Conservation (phyloP, 371 early-diverging fungal genomes). For the Gilbertella persicaria region DNA sequence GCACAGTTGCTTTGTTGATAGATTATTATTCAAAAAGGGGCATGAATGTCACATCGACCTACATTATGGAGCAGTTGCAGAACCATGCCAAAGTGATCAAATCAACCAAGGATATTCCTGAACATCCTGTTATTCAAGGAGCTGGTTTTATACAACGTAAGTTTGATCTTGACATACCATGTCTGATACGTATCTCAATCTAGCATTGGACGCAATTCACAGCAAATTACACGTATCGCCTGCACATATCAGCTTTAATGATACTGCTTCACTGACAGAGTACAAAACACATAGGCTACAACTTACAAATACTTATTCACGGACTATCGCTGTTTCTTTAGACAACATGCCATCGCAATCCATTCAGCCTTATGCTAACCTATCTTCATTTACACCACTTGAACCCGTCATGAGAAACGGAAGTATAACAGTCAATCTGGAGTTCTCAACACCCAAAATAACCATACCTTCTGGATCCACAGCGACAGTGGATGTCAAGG, state of each 20-base stretch:
- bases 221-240: slow-evolving; percentile 61
- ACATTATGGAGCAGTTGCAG: slow-evolving; percentile 43
- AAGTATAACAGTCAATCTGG: slow-evolving; percentile 31
- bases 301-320: slow-evolving; percentile 48
- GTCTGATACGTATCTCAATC: slow-evolving; percentile 32
- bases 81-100: slow-evolving; percentile 49
- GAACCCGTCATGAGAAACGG: slow-evolving; percentile 26
- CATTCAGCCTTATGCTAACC: slow-evolving; percentile 35
- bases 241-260: slow-evolving; percentile 69
- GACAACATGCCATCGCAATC: slow-evolving; percentile 41
- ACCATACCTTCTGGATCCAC: slow-evolving; percentile 40
- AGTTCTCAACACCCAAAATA: slow-evolving; percentile 28
- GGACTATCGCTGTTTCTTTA: slow-evolving; percentile 20
- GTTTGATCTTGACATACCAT: not conserved
- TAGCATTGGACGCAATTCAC: slow-evolving; percentile 57
- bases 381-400: slow-evolving; percentile 3
- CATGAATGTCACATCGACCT: slow-evolving; percentile 4
- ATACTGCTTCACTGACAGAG: slow-evolving; percentile 49
- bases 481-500: slow-evolving; percentile 34
- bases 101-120: slow-evolving; percentile 29
- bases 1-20: slow-evolving; percentile 63
- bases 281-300: slow-evolving; percentile 42
- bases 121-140: slow-evolving; percentile 65
- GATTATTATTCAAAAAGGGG: slow-evolving; percentile 37
- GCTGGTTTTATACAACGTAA: slow-evolving; percentile 73